Base-by-base conservation (phyloP, 2,329 filamentous ascomycete species). In the Zalaria obscura region DNA sequence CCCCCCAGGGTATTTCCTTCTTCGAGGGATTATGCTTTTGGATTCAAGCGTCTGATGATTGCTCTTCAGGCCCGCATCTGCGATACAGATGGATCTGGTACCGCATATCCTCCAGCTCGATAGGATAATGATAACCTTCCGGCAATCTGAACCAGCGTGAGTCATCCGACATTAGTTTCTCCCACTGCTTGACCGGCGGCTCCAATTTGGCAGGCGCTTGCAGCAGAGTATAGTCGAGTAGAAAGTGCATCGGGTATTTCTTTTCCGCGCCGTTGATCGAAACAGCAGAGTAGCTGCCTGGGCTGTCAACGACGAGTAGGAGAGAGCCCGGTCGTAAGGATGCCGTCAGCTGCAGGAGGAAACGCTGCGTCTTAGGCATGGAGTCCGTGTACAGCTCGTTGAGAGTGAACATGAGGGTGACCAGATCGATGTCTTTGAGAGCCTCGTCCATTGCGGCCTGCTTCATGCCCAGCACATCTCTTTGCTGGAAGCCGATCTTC, bases 211-310 rank as follows among this genome's bases (percentile, higher is more conserved):
- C 42, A 7, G 42, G 40, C 7, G 48, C 31, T 25, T 47, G 50
- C 18, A 85, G 59, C 18, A 98, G 62, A 2, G 85, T 83, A 55
- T 91, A 83, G 53, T 95, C 82, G 2, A 98, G 67, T 10, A 98
- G 66, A 79, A 87, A 95, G 52, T 84, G 80, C 87, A 95, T 96
- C 0, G 89, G 89, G 56, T 96, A 96, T 46, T 73, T 77, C 73
- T 73, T 72, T 47, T 71, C 55, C 2, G 62, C 50, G 0, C 62
- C 63, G 26, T 64, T 65, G 46, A 95, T 60, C 0, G 74, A 75
- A 3, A 93, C 73, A 43, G 87, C 85, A 0, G 88, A 91, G 61
- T 96, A 96, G 60, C 82, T 93, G 1, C 91, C 91, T 0, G 91
- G 86, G 51, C 86, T 94, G 59, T 98, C 89, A 3, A 95, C 79